Evolutionary conservation across 768 basidiomycete species (phyloP), one percentile per base, ranked within the genome.

Genomic region (Hortiboletus campestris): DNA sequence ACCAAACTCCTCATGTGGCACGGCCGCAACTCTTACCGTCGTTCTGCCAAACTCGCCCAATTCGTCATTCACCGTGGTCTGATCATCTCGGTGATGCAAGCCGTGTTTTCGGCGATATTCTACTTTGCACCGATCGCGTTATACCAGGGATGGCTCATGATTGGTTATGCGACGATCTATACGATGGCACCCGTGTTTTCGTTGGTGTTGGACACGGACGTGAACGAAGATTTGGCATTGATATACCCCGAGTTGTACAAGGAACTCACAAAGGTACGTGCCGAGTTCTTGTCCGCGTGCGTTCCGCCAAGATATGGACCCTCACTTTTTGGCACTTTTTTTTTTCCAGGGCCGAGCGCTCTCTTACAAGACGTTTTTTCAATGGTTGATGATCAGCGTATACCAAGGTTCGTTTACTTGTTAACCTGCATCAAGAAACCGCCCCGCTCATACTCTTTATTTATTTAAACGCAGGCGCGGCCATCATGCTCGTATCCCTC

Each of bases 161-260:
- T 89, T 31, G 96, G 97, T 13, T 97, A 97, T 71, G 94, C 94
- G 19, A 96, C 94, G 8, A 78, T 94, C 14, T 96, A 98, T 67
- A 98, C 96, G 7, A 98, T 98, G 95, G 93, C 93, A 0, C 97
- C 96, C 1, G 95, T 98, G 14, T 98, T 98, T 74, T 98, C 97
- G 41, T 79, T 98, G 51, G 97, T 99, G 9, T 78, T 98, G 53
- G 97, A 99, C 72, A 82, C 86, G 38, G 97, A 99, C 69, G 91
- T 99, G 50, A 98, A 86, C 69, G 94, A 98, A 70, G 94, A 98
- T 74, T 72, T 98, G 53, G 95, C 97, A 0, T 75, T 98, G 61
- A 78, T 97, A 53, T 99, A 98, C 73, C 97, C 97, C 0, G 97
- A 99, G 74, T 72, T 99, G 57, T 99, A 98, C 74, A 98, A 98